A percentile compares a stretch with the other conserved stretches of the same genome.
phyloP scores from a whole-genome alignment of 345 rosid species.

The Arabis alpina region DNA sequence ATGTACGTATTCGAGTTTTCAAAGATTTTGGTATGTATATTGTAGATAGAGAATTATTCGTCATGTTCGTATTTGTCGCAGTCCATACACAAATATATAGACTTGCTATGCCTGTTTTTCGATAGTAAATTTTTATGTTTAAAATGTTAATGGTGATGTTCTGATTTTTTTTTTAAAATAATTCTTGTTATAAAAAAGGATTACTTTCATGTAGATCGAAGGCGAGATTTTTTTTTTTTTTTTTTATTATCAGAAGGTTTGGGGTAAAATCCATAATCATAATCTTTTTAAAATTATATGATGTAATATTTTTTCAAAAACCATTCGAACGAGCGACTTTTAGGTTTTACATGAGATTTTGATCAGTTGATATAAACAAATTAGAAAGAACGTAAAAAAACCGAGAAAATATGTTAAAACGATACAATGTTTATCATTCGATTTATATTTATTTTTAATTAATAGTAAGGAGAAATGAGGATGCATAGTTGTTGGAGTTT shows the following conservation, averaged over 20 bases:
- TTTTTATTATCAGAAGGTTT: too few species aligned
- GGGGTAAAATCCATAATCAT: too few species aligned
- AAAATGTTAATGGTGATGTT: slow-evolving; percentile 1
- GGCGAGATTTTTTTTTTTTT: not conserved
- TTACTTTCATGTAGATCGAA: not conserved
- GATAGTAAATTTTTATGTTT: not conserved
- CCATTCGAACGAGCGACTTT: too few species aligned
- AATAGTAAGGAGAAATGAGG: slow-evolving; percentile 11
- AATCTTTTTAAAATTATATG: too few species aligned
- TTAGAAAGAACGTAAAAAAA: not conserved
- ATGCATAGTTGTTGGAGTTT: slow-evolving; percentile 34
- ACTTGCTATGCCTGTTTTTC: not conserved
- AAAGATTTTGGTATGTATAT: too few species aligned
- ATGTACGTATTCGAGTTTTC: not conserved
- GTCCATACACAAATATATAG: not conserved
- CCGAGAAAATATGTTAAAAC: not conserved
- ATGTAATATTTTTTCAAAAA: too few species aligned
- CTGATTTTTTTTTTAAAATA: too few species aligned
- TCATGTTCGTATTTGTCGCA: not conserved
- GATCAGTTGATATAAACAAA: not conserved
- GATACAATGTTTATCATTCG: not conserved
- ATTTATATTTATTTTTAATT: not conserved
- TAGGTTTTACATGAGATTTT: too few species aligned
- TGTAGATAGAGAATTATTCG: not conserved
- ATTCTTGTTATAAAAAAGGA: not conserved